Evolutionary conservation across 202 grass and related monocot genomes (phyloP), one percentile per base, ranked within the genome.

Genomic region (Eragrostis tef): DNA sequence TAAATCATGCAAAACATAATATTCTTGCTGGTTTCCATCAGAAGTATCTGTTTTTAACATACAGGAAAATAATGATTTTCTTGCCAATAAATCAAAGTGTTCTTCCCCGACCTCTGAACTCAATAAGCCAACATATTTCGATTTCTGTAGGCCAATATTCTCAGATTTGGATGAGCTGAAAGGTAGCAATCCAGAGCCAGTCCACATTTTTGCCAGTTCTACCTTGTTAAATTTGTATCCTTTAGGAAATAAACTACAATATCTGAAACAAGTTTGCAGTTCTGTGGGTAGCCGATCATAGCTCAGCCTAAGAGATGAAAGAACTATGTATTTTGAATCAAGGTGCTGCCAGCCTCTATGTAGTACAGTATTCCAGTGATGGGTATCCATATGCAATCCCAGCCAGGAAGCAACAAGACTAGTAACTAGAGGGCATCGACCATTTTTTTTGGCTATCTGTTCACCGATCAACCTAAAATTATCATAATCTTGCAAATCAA

Each of bases 151-250:
- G 16, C 5, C 16, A 43, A 16, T 19, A 36, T 31, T n/a, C 11
- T 34, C 45, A 9, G 3, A 44, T 7, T 22, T 17, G 0, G 5
- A 34, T 64, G 58, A 20, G 24, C 15, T 29, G 25, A 78, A 36
- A 77, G 11, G 67, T 43, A 90, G 48, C 67, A 90, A 26, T 45
- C 80, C 74, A 11, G 79, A 82, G 60, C 64, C 24, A 3, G 46
- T 69, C 73, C 81, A 85, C 81, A 75, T 87, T 27, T 79, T 70
- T 58, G 71, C 67, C 86, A 88, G 49, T 12, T 56, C n/a, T 6
- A 19, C 26, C 74, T 67, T 66, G 21, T 79, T 27, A 67, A 88
- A 72, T 25, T 19, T 70, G 50, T 79, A 42, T 13, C 67, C 81
- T 31, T 75, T 77, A 0, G 86, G 74, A 73, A 84, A 87, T 51